phyloP scores from a whole-genome alignment of 2,329 filamentous ascomycete species.

The Penicillium sp. region DNA sequence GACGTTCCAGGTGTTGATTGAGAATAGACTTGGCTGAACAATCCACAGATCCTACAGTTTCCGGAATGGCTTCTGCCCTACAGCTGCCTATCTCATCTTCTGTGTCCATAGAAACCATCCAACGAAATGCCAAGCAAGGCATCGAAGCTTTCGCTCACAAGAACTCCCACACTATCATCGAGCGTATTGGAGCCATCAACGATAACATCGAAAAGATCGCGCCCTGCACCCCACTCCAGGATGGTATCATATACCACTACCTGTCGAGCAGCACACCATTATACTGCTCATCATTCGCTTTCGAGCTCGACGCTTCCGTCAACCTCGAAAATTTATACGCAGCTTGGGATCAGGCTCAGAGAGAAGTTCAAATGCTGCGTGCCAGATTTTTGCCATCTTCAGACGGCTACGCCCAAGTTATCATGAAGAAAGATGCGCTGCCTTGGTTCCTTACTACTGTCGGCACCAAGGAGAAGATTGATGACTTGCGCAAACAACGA shows the following conservation, averaged over 20 bases:
- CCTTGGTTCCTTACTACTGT: constrained; percentile 47
- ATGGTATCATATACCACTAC: constrained; percentile 77
- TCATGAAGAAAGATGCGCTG: constrained; percentile 48
- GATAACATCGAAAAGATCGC: constrained; percentile 67
- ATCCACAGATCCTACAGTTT: constrained; percentile 33
- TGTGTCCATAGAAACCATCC: constrained; percentile 15
- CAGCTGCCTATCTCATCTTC: constrained; percentile 6
- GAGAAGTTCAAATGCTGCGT: constrained; percentile 63
- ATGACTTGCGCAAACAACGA: constrained; percentile 34
- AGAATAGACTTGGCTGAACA: background rate
- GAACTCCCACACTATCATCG: constrained; percentile 54
- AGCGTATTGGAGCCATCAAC: constrained; percentile 51
- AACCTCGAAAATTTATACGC: constrained; percentile 50
- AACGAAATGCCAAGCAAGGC: constrained; percentile 55
- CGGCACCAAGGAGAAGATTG: constrained; percentile 29
- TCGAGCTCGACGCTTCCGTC: constrained; percentile 51
- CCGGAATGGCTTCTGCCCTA: constrained; percentile 37
- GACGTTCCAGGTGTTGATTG: background rate
- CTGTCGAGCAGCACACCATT: constrained; percentile 55
- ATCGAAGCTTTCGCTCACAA: constrained; percentile 65
- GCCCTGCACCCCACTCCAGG: constrained; percentile 81
- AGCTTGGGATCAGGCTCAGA: constrained; percentile 59
- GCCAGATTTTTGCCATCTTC: constrained; percentile 69
- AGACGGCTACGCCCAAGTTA: constrained; percentile 74
- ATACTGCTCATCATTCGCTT: constrained; percentile 76